phyloP scores from a whole-genome alignment of 1,284 basidiomycete genomes.

The Tetrapyrgos nigripes region DNA sequence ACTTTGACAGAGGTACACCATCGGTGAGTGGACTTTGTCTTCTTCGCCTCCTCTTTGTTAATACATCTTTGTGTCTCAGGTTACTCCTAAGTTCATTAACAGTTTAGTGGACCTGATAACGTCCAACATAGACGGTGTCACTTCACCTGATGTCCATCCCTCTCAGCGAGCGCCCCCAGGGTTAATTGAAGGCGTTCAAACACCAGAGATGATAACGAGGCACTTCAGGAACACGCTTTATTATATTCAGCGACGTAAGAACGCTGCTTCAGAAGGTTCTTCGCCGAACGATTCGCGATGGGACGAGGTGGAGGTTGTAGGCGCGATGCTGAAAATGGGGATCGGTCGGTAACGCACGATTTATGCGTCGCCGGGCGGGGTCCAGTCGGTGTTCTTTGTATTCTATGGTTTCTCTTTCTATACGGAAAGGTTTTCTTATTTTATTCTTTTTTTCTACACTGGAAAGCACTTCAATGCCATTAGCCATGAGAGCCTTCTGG shows the following conservation, averaged over 20 bases:
- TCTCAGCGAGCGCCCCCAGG: slow-evolving; percentile 82
- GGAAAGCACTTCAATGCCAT: neutral
- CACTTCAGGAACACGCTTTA: slow-evolving; percentile 92
- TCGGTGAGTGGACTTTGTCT: slow-evolving; percentile 75
- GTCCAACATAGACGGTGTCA: slow-evolving; percentile 87
- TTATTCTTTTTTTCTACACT: neutral
- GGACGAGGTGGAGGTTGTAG: slow-evolving; percentile 86
- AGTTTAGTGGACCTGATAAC: slow-evolving; percentile 93
- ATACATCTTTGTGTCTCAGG: slow-evolving; percentile 47
- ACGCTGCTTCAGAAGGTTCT: slow-evolving; percentile 51
- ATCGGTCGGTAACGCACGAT: slow-evolving; percentile 18
- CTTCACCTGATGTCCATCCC: slow-evolving; percentile 84
- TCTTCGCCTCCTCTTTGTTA: slow-evolving; percentile 1
- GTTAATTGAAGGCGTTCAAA: slow-evolving; percentile 88
- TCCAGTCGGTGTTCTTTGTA: neutral
- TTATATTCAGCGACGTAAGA: slow-evolving; percentile 84
- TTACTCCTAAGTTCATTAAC: slow-evolving; percentile 94
- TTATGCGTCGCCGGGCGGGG: neutral
- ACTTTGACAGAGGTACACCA: slow-evolving; percentile 89
- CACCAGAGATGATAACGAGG: slow-evolving; percentile 88
- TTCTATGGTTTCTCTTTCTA: neutral
- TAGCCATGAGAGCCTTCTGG: no score
- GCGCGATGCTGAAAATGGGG: slow-evolving; percentile 88
- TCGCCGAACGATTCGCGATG: slow-evolving; percentile 61
- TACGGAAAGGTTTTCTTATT: neutral